A percentile compares a stretch with the other conserved stretches of the same genome.
These are phyloP conservation scores for Jaltomata sinuosa DNA, from an alignment of 257 asterid genomes.

Conservation along the genomic window DNA sequence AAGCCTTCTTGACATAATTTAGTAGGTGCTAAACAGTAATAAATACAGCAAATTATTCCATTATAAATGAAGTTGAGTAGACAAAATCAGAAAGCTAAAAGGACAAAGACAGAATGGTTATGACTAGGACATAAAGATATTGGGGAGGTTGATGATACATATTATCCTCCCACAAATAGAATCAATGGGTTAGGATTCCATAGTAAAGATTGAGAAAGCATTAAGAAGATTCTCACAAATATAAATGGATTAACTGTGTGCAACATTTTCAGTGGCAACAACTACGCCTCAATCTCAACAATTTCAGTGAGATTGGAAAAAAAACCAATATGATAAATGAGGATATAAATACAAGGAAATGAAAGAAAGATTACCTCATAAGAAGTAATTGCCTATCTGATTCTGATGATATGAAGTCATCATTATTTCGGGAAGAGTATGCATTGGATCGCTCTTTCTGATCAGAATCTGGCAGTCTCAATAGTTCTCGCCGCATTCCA, in stretches of 20 bases:
- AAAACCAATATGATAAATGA: neutral
- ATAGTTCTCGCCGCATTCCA: constrained; percentile 80
- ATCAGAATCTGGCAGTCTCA: constrained; percentile 65
- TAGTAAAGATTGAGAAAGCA: neutral
- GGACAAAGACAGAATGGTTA: too few relatives aligned
- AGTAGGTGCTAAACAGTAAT: neutral
- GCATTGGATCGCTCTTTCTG: constrained; percentile 43
- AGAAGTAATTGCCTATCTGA: constrained; percentile 83
- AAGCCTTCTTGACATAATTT: neutral
- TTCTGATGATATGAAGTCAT: constrained; percentile 79
- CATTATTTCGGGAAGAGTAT: constrained; percentile 40
- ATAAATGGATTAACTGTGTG: neutral
- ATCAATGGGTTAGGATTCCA: neutral
- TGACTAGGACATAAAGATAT: neutral
- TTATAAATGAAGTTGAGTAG: too few relatives aligned
- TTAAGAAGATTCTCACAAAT: neutral
- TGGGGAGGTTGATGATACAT: neutral
- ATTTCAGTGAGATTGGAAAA: neutral
- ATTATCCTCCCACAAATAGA: neutral
- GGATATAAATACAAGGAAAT: neutral
- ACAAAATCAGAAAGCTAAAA: too few relatives aligned
- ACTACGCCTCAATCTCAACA: neutral
- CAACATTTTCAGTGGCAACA: neutral
- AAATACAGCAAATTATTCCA: too few relatives aligned
- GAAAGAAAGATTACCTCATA: constrained; percentile 41